phyloP scores from a whole-genome alignment of 345 rosid genomes.

The Mangifera indica region DNA sequence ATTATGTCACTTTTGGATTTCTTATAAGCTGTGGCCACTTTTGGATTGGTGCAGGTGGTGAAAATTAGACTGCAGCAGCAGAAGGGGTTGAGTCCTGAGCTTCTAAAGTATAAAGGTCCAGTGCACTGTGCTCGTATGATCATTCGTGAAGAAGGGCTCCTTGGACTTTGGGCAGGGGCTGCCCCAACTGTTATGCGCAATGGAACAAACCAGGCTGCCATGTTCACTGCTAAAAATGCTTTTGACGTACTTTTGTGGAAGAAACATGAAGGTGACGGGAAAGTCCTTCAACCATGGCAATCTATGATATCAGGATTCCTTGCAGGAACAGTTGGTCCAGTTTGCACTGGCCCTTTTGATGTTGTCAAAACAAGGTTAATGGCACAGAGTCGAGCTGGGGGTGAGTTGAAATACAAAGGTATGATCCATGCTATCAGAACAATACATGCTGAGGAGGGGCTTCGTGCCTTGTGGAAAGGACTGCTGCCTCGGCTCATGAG shows the following conservation, averaged over 20 bases:
- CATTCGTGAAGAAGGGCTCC: slow-evolving; percentile 64
- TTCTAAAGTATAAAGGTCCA: slow-evolving; percentile 89
- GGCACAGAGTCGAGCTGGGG: slow-evolving; percentile 75
- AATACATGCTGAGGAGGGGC: slow-evolving; percentile 81
- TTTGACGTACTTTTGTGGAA: slow-evolving; percentile 83
- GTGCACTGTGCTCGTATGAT: slow-evolving; percentile 76
- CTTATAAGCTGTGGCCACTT: slow-evolving; percentile 17
- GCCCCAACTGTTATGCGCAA: slow-evolving; percentile 96
- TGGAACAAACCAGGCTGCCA: slow-evolving; percentile 95
- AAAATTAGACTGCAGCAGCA: slow-evolving; percentile 95
- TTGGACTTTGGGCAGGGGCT: slow-evolving; percentile 96
- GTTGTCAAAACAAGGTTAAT: slow-evolving; percentile 95
- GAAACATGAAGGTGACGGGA: slow-evolving; percentile 93
- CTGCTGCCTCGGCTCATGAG: slow-evolving; percentile 93
- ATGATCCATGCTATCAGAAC: slow-evolving; percentile 89
- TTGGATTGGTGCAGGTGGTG: slow-evolving; percentile 61
- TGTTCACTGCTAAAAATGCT: slow-evolving; percentile 89
- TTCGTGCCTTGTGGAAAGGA: slow-evolving; percentile 85
- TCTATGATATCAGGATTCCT: slow-evolving; percentile 96
- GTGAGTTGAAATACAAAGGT: slow-evolving; percentile 72
- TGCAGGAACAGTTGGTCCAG: slow-evolving; percentile 92
- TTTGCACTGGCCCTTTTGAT: slow-evolving; percentile 95
- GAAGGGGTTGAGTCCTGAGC: slow-evolving; percentile 75
- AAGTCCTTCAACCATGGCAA: slow-evolving; percentile 82
- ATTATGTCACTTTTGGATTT: not conserved